Evolutionary conservation across 257 asterid species (phyloP), one percentile per base, ranked within the genome.

Genomic region (Capsicum chinense): DNA sequence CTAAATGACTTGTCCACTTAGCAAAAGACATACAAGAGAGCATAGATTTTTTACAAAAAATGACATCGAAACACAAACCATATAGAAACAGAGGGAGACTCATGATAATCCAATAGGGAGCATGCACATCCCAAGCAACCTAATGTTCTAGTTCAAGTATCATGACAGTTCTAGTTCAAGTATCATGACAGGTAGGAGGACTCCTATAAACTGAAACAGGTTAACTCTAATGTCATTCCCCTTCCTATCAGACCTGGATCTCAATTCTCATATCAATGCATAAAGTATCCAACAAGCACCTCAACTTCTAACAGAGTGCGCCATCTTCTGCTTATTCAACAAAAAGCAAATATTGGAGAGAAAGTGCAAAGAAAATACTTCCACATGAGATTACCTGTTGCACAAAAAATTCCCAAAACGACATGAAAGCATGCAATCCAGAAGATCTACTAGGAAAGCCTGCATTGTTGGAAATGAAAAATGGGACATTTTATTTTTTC

Each of bases 321-420:
- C 2, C 5, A 54, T 14, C 21, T 26, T 54, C 82, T 8, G 50
- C 16, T 78, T 54, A 33, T 56, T 5, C 66, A 78, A 54, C 15
- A 33, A 78, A 76, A 78, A 9, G 33, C 48, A 57, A 4, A 15
- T 54, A 19, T 39, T 63, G 52, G 64, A 73, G 78, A 68, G 57
- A 79, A 56, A 35, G 69, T 42, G 10, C 63, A 78, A 78, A 76
- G 33, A 5, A 78, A 54, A 56, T 26, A 83, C 82, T 81, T 83
- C 85, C 78, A 48, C 81, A 87, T 59, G 79, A 52, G 39, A 52
- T 81, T 91, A 96, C 99, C 99, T 94, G 88, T 96, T 96, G 93
- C 98, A 95, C 87, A 96, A 91, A 90, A 96, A 94, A 89, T 96
- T 96, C 16, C 99, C 98, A 67, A 96, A 96, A 76, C 98, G 98